Evolutionary conservation across 331 rosid genomes (phyloP), one percentile per base, ranked within the genome.

Genomic region (Malus hybrid): DNA sequence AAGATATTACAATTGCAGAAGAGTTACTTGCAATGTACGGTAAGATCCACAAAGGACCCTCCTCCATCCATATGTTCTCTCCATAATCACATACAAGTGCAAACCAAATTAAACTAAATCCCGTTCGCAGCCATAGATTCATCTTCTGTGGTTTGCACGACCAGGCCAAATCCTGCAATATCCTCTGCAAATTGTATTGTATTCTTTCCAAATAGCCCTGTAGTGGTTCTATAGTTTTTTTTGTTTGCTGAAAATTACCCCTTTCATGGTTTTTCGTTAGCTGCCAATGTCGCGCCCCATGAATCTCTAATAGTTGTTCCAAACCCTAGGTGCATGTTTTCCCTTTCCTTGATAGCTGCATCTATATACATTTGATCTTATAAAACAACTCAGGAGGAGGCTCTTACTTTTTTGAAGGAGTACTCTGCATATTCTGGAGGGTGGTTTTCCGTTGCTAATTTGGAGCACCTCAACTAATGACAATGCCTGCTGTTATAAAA

Each of bases 41-140:
- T 5, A 66, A 36, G 70, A 66, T 27, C 70, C 52, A 66, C 70
- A 34, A 8, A 66, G 50, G 70, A 34, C 52, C 29, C 18, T 34
- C 50, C 70, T 66, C 31, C 54, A 66, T 36, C 50, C 54, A 10
- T 10, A 5, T 44, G 39, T 39, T 39, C 46, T 73, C 70, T 29
- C 70, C 69, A 60, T 61, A 27, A 66, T 66, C 54, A 44, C 62
- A 63, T 62, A 73, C 62, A 73, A 73, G 39, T 59, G 42, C 67
- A 72, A 72, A 72, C 76, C 67, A 72, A 59, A 72, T 59, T 5
- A 72, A 71, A 59, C 42, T 59, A 72, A 60, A 22, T 72, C 68
- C 76, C 34, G 57, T 59, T 42, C 4, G 15, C 44, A 42, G 60
- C 46, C 46, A 39, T 39, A 39, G 46, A 39, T 39, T 39, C 46